Evolutionary conservation across 805 yeast genomes (phyloP).

Genomic region (Nakazawaea ambrosiae): DNA sequence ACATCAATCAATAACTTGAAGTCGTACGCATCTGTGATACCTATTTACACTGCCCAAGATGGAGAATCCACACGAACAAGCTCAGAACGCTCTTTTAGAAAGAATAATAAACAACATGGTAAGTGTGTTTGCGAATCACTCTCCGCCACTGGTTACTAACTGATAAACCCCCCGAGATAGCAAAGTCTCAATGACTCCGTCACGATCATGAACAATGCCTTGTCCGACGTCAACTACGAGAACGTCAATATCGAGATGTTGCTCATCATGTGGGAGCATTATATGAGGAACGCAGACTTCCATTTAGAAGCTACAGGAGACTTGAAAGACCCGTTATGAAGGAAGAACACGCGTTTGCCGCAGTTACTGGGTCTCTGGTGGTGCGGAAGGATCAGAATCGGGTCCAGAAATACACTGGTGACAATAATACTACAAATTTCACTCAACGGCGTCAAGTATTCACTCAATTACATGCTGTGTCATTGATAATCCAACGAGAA

Average conservation of each 20-base stretch:
- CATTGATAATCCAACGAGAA: too few relatives aligned
- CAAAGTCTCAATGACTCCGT: slow-evolving; percentile 71
- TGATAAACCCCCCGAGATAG: slow-evolving; percentile 25
- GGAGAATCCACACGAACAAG: slow-evolving; percentile 86
- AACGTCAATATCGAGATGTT: slow-evolving; percentile 66
- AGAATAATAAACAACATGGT: slow-evolving; percentile 75
- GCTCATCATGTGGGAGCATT: slow-evolving; percentile 75
- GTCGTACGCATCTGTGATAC: neutral
- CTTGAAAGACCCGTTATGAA: slow-evolving; percentile 42
- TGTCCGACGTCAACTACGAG: slow-evolving; percentile 55
- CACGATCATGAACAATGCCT: slow-evolving; percentile 50
- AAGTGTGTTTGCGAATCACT: too few relatives aligned
- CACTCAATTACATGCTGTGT: too few relatives aligned
- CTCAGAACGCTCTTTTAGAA: slow-evolving; percentile 65
- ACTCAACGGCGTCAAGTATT: too few relatives aligned
- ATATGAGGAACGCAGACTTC: slow-evolving; percentile 62
- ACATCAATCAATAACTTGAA: neutral
- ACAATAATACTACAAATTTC: too few relatives aligned
- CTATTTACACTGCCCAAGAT: slow-evolving; percentile 25
- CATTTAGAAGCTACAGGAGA: slow-evolving; percentile 62
- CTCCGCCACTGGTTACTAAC: too few relatives aligned
- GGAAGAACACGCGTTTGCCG: too few relatives aligned
- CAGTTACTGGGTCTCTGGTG: too few relatives aligned
- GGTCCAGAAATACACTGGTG: too few relatives aligned
- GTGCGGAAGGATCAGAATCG: too few relatives aligned